Evolutionary conservation across 805 yeast genomes (phyloP), one percentile per base, ranked within the genome.

Genomic region (Myxozyma vanderwaltii): DNA sequence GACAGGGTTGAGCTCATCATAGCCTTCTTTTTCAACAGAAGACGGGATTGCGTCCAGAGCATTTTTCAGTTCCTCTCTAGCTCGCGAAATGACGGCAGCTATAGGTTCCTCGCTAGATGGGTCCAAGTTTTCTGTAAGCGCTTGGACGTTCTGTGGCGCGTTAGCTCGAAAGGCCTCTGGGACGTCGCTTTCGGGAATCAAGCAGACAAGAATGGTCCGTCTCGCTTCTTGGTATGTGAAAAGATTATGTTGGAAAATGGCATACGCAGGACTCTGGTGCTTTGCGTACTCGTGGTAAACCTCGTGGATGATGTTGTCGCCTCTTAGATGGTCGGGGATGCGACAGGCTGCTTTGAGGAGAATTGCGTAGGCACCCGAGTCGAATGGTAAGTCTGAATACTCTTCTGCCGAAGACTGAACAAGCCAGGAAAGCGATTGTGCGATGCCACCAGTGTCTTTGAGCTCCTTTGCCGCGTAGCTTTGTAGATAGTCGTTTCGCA

Each of bases 1-100:
- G 17, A 62, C 65, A 15, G 65, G 63, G 8, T 41, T 48, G 31
- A 62, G 63, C 15, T 59, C 47, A 8, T 58, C 61, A 23, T 17
- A 50, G 8, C 65, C 65, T 3, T 57, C 54, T 41, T 62, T 62
- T 36, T 27, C 23, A 21, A 62, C 56, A 17, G 64, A 48, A 1
- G 56, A 58, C 4, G 65, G 65, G 21, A 62, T 26, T 5, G 17
- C 15, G 13, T 27, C 36, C 8, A 61, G 46, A 1, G 44, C 17
- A 4, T 39, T 33, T 17, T 31, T 29, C 13, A 43, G 24, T 7
- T 33, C 35, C 6, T 27, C 38, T n/a, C 47, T 44, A 15, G 54
- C 45, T 12, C 29, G 27, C 29, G 24, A 7, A 1, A 38, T 4
- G 13, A 45, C 55, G 10, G 13, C 39, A 5, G 55, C 19, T 21